Evolutionary conservation across 352 stramenopile genomes (phyloP).

Genomic region (Hyaloperonospora brassicae): DNA sequence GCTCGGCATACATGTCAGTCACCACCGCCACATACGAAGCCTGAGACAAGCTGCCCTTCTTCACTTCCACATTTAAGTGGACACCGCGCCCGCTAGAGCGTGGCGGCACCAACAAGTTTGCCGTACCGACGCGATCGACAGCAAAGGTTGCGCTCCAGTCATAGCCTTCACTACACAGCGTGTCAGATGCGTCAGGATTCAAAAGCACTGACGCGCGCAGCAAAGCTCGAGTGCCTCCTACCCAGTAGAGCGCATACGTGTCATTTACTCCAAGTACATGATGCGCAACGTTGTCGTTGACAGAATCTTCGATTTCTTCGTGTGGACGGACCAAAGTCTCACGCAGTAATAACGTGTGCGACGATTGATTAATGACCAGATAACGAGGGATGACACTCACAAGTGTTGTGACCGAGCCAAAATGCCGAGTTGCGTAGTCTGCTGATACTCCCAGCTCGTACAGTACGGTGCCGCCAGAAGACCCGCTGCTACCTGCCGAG

Average conservation of each 20-base stretch:
- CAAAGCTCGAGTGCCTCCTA: conserved; percentile 37
- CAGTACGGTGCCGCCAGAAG: conserved; percentile 36
- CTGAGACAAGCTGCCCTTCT: conserved; percentile 67
- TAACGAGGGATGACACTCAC: conserved; percentile 81
- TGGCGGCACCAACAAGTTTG: conserved; percentile 44
- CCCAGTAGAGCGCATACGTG: conserved; percentile 75
- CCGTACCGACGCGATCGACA: conserved; percentile 39
- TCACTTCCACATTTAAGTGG: conserved; percentile 51
- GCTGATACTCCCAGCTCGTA: conserved; percentile 79
- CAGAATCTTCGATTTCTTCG: conserved; percentile 20
- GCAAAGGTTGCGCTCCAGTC: conserved; percentile 58
- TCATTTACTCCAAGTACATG: conserved; percentile 67
- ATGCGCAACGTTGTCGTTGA: conserved; percentile 44
- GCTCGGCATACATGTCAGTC: conserved; percentile 23
- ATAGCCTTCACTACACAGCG: conserved; percentile 35
- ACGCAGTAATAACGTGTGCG: conserved; percentile 57
- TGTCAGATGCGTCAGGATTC: conserved; percentile 16
- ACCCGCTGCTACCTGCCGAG: conserved; percentile 18
- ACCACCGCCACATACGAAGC: conserved; percentile 66
- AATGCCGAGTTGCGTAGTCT: conserved; percentile 76
- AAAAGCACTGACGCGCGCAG: conserved; percentile 53
- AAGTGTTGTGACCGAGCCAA: conserved; percentile 75
- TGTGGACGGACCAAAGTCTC: conserved; percentile 31
- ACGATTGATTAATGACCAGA: conserved; percentile 58
- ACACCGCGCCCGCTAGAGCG: conserved; percentile 23